These are phyloP conservation scores for Erysimum cheiri DNA, from an alignment of 441 rosid species.

Conservation along the genomic window DNA sequence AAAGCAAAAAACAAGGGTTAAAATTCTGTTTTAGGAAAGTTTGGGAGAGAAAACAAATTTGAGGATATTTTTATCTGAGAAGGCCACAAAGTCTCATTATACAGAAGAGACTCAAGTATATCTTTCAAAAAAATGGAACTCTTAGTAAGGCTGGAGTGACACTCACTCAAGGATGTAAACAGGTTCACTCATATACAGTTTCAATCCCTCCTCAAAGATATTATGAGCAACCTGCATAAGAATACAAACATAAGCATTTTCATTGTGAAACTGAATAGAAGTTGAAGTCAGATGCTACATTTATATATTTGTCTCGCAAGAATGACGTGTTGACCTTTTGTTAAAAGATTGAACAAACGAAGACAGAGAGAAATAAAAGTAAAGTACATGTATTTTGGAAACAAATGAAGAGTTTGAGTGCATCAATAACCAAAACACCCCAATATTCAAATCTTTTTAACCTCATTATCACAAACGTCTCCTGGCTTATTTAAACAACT, in stretches of 20 bases:
- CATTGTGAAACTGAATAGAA: slow-evolving; percentile 7
- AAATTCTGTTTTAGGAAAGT: slow-evolving; percentile 4
- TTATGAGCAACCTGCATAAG: slow-evolving; percentile 83
- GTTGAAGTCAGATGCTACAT: slow-evolving; percentile 17
- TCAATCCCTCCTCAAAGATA: slow-evolving; percentile 94
- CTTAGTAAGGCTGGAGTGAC: slow-evolving; percentile 28
- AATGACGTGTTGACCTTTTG: neutral
- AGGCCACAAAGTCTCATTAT: slow-evolving; percentile 8
- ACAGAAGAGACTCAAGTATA: slow-evolving; percentile 22
- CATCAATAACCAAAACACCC: slow-evolving; percentile 8
- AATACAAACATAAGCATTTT: slow-evolving; percentile 18
- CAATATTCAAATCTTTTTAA: slow-evolving; percentile 10
- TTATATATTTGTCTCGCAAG: neutral
- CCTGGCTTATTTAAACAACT: slow-evolving; percentile 18
- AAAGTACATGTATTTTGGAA: neutral
- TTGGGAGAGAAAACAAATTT: slow-evolving; percentile 9
- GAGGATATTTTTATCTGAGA: neutral
- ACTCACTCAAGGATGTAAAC: slow-evolving; percentile 93
- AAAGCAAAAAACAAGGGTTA: slow-evolving; percentile 33
- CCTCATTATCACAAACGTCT: slow-evolving; percentile 2
- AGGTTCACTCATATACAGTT: slow-evolving; percentile 94
- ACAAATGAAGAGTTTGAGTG: slow-evolving; percentile 14
- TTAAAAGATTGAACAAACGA: neutral
- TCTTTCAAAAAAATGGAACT: slow-evolving; percentile 19
- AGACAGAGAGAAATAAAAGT: slow-evolving; percentile 13